Base-by-base conservation (phyloP, 164 flowering plant genomes). In the Kalanchoe fedtschenkoi region DNA sequence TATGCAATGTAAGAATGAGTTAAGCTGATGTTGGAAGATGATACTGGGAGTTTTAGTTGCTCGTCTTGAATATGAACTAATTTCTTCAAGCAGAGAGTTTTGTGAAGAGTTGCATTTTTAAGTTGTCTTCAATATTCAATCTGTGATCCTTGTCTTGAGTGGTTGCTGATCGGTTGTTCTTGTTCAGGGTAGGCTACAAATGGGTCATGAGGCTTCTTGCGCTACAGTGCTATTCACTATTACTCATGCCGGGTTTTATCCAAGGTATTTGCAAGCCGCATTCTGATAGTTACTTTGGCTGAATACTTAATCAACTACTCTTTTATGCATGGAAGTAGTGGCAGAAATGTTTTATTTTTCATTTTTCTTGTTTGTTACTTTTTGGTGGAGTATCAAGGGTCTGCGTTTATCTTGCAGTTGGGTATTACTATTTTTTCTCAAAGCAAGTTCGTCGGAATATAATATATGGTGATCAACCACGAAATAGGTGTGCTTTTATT, bases 241-340 rank as follows among this genome's bases (percentile, higher is more conserved):
- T 93, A 55, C 87, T 90, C 39, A 75, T 88, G 84, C 99, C 99
- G 33, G 99, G 97, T 17, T 90, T 95, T 75, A 63, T 95, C 61
- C 92, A 82, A 86, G 96, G 98, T 91, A 15, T 63, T 37, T 21
- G 21, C 21, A 8, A 34, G 13, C 24, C 0, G 15, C 28, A 4
- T 30, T 11, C 24, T 39, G 13, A 4, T 44, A 30, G 44, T n/a
- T 59, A 28, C 14, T 11, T 32, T 21, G 21, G 11, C 57, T 34
- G n/a, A 13, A 22, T 35, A 2, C 34, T 55, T 30, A 54, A 24
- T 21, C 7, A 24, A 39, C n/a, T n/a, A n/a, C n/a, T n/a, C n/a
- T n/a, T n/a, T n/a, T n/a, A n/a, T n/a, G n/a, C n/a, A n/a, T n/a
- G n/a, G n/a, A n/a, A n/a, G n/a, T 46, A 44, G 1, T 39, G 14